These are phyloP conservation scores for Sugiyamaella grinbergsii DNA, from an alignment of 1,139 yeast species.

Conservation along the genomic window DNA sequence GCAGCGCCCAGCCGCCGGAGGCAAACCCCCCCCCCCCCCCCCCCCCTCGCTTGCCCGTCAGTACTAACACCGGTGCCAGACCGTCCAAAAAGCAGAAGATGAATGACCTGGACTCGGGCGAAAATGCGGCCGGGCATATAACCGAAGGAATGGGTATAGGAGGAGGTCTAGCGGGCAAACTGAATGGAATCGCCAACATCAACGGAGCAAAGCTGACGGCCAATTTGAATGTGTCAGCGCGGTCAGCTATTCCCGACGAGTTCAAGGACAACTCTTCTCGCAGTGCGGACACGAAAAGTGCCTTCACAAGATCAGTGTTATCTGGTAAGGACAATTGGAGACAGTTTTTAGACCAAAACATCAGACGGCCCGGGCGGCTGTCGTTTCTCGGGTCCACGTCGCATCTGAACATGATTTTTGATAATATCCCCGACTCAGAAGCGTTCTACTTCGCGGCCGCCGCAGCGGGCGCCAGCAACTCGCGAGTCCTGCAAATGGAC, in stretches of 20 bases:
- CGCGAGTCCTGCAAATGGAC: constrained; percentile 48
- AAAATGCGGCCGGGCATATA: not conserved
- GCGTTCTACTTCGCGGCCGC: constrained; percentile 38
- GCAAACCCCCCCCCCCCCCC: too few species aligned
- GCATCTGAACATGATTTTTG: constrained; percentile 40
- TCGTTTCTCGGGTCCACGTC: constrained; percentile 42
- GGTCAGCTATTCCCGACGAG: constrained; percentile 20
- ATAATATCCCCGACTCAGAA: constrained; percentile 37
- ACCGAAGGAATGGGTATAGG: not conserved
- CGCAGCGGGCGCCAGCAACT: constrained; percentile 25
- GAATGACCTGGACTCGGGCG: constrained; percentile 8
- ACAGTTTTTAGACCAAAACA: constrained; percentile 28
- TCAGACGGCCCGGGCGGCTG: constrained; percentile 34
- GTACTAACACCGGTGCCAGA: constrained; percentile 6
- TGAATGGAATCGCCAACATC: not conserved
- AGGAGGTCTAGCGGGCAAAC: not conserved
- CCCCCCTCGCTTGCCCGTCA: too few species aligned
- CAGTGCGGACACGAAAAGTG: constrained; percentile 6
- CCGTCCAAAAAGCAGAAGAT: constrained; percentile 11
- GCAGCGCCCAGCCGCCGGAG: constrained; percentile 13
- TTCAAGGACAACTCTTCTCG: constrained; percentile 9
- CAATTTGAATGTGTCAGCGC: constrained; percentile 21
- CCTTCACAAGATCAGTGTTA: constrained; percentile 4
- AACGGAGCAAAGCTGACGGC: constrained; percentile 4
- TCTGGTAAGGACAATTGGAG: constrained; percentile 23